Evolutionary conservation across 176 grass and related monocot species (phyloP).

Genomic region (Triticum dicoccoides): DNA sequence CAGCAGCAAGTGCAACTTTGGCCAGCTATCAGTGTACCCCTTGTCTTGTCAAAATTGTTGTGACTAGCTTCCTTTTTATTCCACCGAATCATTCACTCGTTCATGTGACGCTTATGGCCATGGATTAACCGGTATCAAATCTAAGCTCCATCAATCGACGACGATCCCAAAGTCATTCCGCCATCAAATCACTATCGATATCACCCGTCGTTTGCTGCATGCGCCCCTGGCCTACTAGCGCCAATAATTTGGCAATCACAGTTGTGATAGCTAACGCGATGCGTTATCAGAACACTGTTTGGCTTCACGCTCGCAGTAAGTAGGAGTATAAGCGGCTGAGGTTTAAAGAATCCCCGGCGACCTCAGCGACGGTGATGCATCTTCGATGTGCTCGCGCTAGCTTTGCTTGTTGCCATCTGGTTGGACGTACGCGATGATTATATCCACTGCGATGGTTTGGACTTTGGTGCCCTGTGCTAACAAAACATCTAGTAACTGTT

Average conservation of each 20-base stretch:
- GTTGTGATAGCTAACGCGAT: not conserved
- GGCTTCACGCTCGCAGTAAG: not conserved
- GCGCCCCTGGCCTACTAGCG: not conserved
- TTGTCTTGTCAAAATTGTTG: conserved; percentile 17
- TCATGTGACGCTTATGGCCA: conserved; percentile 15
- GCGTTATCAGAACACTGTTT: conserved; percentile 23
- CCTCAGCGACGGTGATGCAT: not conserved
- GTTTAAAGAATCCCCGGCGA: not conserved
- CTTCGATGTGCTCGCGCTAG: not conserved
- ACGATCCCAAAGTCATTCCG: conserved; percentile 28
- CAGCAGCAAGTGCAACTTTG: not conserved
- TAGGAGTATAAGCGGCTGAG: not conserved
- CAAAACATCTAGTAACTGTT: not conserved
- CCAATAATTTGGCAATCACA: conserved; percentile 28
- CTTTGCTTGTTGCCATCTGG: conserved; percentile 13
- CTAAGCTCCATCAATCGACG: not conserved
- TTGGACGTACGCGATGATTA: not conserved
- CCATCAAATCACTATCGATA: conserved; percentile 12
- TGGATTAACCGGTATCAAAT: not conserved
- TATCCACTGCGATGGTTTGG: not conserved
- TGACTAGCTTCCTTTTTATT: not conserved
- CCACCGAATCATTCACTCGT: not conserved
- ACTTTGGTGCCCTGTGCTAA: too few relatives aligned
- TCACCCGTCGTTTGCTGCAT: not conserved
- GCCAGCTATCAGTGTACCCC: not conserved